These are phyloP conservation scores for Diacronema lutheri DNA, from an alignment of 78 protist species.

Conservation along the genomic window DNA sequence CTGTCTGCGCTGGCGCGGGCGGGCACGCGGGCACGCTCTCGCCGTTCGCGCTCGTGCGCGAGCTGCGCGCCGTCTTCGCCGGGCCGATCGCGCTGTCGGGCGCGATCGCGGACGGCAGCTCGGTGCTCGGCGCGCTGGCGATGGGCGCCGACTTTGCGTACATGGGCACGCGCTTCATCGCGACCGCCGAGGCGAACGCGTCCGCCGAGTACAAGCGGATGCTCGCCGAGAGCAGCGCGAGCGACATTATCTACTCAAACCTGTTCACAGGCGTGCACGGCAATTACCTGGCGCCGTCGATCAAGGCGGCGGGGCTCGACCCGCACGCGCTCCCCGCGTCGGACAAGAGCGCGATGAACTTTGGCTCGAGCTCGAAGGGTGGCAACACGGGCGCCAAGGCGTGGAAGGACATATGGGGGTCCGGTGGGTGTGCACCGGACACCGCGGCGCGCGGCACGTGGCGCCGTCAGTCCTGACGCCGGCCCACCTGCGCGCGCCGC, in stretches of 20 bases:
- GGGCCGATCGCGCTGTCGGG: constrained; percentile 5
- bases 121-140: not conserved
- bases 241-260: not conserved
- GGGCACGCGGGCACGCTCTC: constrained; percentile 16
- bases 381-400: not conserved
- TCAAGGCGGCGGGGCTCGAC: not conserved
- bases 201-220: not conserved
- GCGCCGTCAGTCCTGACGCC: too few relatives aligned
- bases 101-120: not conserved
- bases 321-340: not conserved
- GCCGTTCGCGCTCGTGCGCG: not conserved
- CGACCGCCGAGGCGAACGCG: not conserved
- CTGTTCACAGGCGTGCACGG: constrained; percentile 18
- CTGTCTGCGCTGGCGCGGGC: not conserved
- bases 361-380: not conserved
- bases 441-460: too few relatives aligned
- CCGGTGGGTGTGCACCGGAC: too few relatives aligned
- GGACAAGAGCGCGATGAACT: not conserved
- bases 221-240: not conserved
- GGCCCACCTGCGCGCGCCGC: too few relatives aligned
- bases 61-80: not conserved
- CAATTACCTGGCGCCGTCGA: not conserved
- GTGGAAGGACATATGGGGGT: constrained; percentile 19
- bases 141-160: constrained; percentile 4
- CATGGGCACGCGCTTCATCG: not conserved